Percentiles rank a stretch among this genome's conserved stretches.
phyloP scores from a whole-genome alignment of 257 asterid species.

The Solanum verrucosum region DNA sequence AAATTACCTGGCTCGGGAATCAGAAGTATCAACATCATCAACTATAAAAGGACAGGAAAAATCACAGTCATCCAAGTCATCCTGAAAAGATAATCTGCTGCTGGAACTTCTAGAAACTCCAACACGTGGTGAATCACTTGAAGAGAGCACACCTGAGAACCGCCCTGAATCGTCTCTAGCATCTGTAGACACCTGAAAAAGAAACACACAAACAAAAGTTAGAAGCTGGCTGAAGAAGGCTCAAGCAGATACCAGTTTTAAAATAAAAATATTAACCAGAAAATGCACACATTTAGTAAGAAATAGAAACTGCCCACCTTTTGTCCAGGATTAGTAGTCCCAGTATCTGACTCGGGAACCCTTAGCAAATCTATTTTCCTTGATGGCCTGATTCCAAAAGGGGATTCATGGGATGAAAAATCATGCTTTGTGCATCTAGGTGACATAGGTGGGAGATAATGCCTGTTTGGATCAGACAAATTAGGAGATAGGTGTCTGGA shows the following conservation, averaged over 20 bases:
- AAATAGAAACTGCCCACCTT: constrained; percentile 36
- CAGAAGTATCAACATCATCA: constrained; percentile 82
- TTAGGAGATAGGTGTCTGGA: constrained; percentile 75
- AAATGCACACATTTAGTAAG: neutral
- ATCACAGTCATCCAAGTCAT: constrained; percentile 76
- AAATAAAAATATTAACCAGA: neutral
- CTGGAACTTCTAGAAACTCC: constrained; percentile 87
- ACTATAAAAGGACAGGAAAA: constrained; percentile 89
- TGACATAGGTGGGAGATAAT: constrained; percentile 82
- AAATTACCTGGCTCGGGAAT: constrained; percentile 56
- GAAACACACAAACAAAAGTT: constrained; percentile 1
- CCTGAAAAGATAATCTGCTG: constrained; percentile 90
- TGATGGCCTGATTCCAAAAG: constrained; percentile 52
- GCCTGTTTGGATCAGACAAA: constrained; percentile 73
- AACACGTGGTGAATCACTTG: constrained; percentile 86
- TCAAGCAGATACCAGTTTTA: neutral
- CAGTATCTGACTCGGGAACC: constrained; percentile 47
- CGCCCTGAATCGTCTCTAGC: constrained; percentile 88
- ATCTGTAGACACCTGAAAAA: constrained; percentile 58
- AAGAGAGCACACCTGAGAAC: constrained; percentile 79
- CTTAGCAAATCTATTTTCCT: constrained; percentile 57
- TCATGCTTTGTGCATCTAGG: constrained; percentile 60
- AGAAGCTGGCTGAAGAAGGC: neutral
- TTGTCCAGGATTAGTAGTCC: constrained; percentile 42
- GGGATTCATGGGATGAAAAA: constrained; percentile 70